Evolutionary conservation across 805 yeast genomes (phyloP).

Genomic region (Hanseniaspora mollemarum): DNA sequence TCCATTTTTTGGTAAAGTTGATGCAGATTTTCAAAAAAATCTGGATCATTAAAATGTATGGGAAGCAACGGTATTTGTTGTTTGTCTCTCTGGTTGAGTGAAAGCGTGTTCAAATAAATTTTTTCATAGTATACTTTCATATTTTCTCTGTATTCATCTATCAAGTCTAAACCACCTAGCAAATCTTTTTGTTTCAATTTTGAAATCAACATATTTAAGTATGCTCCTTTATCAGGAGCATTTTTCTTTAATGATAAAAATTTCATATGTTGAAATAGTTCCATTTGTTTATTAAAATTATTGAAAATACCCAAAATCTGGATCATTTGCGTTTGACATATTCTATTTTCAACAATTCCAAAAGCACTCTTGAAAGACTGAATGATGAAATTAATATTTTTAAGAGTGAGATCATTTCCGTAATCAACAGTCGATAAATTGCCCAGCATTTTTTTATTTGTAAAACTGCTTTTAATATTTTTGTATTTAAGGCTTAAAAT

Average conservation of each 20-base stretch:
- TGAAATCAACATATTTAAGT: constrained; percentile 34
- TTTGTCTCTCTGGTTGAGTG: background rate
- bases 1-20: background rate
- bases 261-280: constrained; percentile 75
- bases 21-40: constrained; percentile 5
- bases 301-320: constrained; percentile 2
- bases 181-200: constrained; percentile 5
- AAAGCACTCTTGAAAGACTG: background rate
- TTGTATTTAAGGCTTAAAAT: background rate
- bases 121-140: constrained; percentile 4
- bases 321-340: background rate
- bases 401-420: background rate
- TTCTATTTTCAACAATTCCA: constrained; percentile 6
- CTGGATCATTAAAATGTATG: constrained; percentile 7
- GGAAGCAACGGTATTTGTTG: constrained; percentile 6
- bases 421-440: background rate
- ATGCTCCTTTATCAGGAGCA: constrained; percentile 56
- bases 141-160: constrained; percentile 9
- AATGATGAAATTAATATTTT: background rate
- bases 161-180: constrained; percentile 2
- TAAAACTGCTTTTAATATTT: background rate
- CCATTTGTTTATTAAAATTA: constrained; percentile 42
- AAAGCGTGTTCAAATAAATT: background rate
- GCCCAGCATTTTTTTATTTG: background rate
- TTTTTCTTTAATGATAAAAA: constrained; percentile 49